phyloP scores from a whole-genome alignment of 148 eudicot species.

The Oxyria digyna region DNA sequence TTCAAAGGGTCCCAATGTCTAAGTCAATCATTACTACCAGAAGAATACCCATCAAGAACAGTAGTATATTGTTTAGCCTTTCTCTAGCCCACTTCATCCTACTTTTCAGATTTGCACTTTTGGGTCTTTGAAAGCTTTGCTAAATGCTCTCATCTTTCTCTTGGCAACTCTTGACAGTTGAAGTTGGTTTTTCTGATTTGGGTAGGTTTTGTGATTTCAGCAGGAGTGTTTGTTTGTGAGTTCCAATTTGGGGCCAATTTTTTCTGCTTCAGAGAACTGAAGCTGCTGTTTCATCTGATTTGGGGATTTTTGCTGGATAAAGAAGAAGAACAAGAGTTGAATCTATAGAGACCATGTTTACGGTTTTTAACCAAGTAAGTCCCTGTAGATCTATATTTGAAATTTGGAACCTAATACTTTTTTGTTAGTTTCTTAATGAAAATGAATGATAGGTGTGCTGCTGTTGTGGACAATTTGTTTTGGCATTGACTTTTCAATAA shows the following conservation, averaged over 20 bases:
- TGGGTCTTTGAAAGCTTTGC: not conserved
- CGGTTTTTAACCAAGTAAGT: slow-evolving; percentile 36
- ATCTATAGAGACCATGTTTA: slow-evolving; percentile 31
- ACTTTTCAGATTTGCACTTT: slow-evolving; percentile 5
- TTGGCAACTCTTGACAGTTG: not conserved
- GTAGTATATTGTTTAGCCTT: not conserved
- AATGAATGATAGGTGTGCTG: not conserved
- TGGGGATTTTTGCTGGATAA: slow-evolving; percentile 20
- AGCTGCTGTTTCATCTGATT: slow-evolving; percentile 8
- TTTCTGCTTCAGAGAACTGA: not conserved
- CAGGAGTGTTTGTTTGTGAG: not conserved
- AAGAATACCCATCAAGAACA: slow-evolving; percentile 10
- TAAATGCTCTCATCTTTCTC: not conserved
- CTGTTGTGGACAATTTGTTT: slow-evolving; percentile 4
- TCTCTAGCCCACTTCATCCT: not conserved
- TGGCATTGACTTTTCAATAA: not conserved
- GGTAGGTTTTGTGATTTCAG: not conserved
- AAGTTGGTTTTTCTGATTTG: slow-evolving; percentile 10
- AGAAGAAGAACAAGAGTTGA: slow-evolving; percentile 17
- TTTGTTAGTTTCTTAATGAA: not conserved
- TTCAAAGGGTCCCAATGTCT: slow-evolving; percentile 16
- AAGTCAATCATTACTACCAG: slow-evolving; percentile 16
- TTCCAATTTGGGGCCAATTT: not conserved
- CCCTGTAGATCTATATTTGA: slow-evolving; percentile 31
- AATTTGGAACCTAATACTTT: slow-evolving; percentile 11